Conservation (phyloP, 352 stramenopile genomes). For the Phytophthora agathidicida region DNA sequence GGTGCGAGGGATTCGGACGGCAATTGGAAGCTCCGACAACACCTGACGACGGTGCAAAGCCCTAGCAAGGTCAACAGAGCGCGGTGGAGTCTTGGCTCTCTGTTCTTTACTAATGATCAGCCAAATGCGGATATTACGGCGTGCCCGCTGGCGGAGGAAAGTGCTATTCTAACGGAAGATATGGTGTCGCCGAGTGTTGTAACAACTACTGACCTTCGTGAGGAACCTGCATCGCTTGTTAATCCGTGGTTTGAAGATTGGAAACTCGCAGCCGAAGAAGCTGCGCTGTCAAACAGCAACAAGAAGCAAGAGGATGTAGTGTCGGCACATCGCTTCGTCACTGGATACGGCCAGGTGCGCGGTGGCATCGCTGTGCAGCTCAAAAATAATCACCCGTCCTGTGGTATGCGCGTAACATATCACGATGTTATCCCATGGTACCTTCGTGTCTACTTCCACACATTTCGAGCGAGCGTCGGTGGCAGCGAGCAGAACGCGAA, state of each 20-base stretch:
- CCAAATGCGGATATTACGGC: constrained; percentile 21
- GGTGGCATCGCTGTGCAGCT: constrained; percentile 75
- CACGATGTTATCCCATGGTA: constrained; percentile 85
- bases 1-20: constrained; percentile 27
- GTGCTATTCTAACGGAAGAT: constrained; percentile 45
- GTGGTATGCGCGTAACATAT: constrained; percentile 66
- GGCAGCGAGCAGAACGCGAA: constrained; percentile 12
- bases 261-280: constrained; percentile 18
- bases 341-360: constrained; percentile 74
- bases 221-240: constrained; percentile 6
- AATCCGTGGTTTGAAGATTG: constrained; percentile 33
- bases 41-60: constrained; percentile 62
- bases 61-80: constrained; percentile 25
- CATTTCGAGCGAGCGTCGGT: constrained; percentile 39
- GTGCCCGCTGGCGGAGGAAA: constrained; percentile 48
- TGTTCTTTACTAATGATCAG: constrained; percentile 48
- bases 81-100: constrained; percentile 46
- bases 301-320: constrained; percentile 40
- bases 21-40: constrained; percentile 54
- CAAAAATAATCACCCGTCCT: constrained; percentile 58
- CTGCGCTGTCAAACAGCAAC: constrained; percentile 7
- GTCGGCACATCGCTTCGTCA: constrained; percentile 76
- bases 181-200: background rate
- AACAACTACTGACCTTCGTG: constrained; percentile 36
- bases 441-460: constrained; percentile 80